Evolutionary conservation across 495 filamentous ascomycete species (phyloP), one percentile per base, ranked within the genome.

Genomic region (Penicillium daleae): DNA sequence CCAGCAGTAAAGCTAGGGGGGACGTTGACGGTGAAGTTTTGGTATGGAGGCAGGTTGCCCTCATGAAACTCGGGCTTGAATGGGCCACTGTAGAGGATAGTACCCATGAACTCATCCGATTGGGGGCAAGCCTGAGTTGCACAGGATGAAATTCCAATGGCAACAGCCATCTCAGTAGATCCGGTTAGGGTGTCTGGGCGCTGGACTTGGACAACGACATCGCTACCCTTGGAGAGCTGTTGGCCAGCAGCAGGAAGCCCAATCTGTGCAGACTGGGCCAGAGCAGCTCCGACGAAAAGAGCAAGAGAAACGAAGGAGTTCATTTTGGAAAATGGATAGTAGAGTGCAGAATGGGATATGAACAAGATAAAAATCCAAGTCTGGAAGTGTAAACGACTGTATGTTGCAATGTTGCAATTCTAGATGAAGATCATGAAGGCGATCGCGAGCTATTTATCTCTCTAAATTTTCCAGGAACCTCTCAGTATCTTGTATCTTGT

Each of bases 251-350:
- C 49, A 12, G 92, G 92, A 6, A 93, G 81, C 2, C 84, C 90
- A 50, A 97, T 84, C 39, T 75, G 72, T 8, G 88, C 90, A 31
- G 80, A 87, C 50, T 88, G 87, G 17, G 86, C 82, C 61, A 93
- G 80, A 54, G 93, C 86, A 55, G 60, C 60, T 40, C 66, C 62
- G 15, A 60, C 62, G 24, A 79, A 61, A 35, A 70, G 48, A 26
- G 57, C 49, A n/a, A 74, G 49, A 15, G 70, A 33, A 19, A 64
- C 19, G 48, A 76, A 49, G 59, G 57, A 66, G 56, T 73, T 70
- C 74, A 75, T 75, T 55, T 29, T 73, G 56, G 29, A 24, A 5
- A 33, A 17, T 7, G 62, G 26, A 27, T 57, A 10, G 21, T 22
- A 37, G 48, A 31, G n/a, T 42, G 50, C 22, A 53, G 32, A 54